Evolutionary conservation across 345 rosid species (phyloP).

Genomic region (Mangifera indica): DNA sequence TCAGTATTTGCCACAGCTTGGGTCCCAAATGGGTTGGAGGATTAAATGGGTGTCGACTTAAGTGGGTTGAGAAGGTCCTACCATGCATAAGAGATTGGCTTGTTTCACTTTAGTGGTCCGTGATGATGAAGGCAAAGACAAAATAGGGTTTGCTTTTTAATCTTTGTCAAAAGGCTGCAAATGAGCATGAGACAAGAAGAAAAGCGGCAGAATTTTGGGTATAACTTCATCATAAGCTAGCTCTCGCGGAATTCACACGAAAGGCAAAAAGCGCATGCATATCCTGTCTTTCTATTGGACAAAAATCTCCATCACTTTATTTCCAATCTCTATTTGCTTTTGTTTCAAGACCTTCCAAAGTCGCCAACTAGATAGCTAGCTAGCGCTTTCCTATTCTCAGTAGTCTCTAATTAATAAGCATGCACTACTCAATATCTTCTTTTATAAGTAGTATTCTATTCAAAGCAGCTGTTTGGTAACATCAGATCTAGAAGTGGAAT

Average conservation of each 20-base stretch:
- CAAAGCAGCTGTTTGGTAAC: neutral
- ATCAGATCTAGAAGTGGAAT: neutral
- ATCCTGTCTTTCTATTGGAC: conserved; percentile 32
- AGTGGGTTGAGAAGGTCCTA: conserved; percentile 2
- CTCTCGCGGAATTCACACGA: conserved; percentile 28
- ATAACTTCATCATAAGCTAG: conserved; percentile 13
- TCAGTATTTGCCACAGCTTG: conserved; percentile 68
- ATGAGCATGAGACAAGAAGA: conserved; percentile 21
- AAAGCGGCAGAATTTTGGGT: conserved; percentile 27
- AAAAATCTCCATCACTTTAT: conserved; percentile 17
- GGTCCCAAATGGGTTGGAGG: conserved; percentile 40
- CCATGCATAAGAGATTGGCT: neutral
- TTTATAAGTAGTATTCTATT: neutral
- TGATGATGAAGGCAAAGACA: conserved; percentile 20
- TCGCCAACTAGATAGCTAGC: neutral
- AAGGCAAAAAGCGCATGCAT: conserved; percentile 19
- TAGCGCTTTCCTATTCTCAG: neutral
- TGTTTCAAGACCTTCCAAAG: neutral
- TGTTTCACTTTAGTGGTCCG: conserved; percentile 22
- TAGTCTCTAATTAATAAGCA: neutral
- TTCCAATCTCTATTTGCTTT: neutral
- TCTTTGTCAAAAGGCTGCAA: conserved; percentile 32
- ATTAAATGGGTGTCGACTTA: conserved; percentile 15
- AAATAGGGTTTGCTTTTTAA: conserved; percentile 13
- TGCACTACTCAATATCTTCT: neutral